Conservation (phyloP, 331 rosid species). For the Quercus phellos region DNA sequence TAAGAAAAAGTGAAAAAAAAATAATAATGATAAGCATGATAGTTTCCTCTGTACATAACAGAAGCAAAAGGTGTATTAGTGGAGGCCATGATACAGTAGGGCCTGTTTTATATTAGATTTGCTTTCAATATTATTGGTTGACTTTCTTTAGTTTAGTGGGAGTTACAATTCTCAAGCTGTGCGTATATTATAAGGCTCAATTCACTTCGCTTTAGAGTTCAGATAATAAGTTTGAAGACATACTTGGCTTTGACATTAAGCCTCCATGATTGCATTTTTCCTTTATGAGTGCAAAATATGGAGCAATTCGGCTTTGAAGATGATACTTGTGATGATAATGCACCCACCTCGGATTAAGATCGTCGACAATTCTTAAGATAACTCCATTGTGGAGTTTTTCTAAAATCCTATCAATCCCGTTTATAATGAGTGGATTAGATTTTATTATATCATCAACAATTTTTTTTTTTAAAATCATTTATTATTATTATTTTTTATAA, state of each 20-base stretch:
- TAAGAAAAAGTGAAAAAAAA: no score
- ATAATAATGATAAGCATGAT: no score
- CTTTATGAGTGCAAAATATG: not conserved
- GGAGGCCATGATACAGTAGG: not conserved
- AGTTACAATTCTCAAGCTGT: not conserved
- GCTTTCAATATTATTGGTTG: not conserved
- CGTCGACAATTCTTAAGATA: no score
- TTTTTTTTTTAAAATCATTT: no score
- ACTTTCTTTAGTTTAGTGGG: not conserved
- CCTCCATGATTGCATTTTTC: slow-evolving; percentile 49
- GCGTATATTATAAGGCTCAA: slow-evolving; percentile 23
- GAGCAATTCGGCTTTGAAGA: not conserved
- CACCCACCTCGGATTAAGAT: not conserved
- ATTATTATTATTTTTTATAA: no score
- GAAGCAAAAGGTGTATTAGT: not conserved
- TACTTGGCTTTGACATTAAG: slow-evolving; percentile 66
- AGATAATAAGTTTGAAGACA: slow-evolving; percentile 34
- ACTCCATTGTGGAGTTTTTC: no score
- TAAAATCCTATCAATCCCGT: no score
- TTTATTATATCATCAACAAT: no score
- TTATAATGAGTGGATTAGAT: no score
- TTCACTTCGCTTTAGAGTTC: slow-evolving; percentile 32
- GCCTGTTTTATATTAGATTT: not conserved
- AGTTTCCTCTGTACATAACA: not conserved
- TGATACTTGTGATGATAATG: not conserved